A percentile compares a stretch with the other conserved stretches of the same genome.
These are phyloP conservation scores for Cytospora piceicola DNA, from an alignment of 2,329 filamentous ascomycete species.

Conservation along the genomic window DNA sequence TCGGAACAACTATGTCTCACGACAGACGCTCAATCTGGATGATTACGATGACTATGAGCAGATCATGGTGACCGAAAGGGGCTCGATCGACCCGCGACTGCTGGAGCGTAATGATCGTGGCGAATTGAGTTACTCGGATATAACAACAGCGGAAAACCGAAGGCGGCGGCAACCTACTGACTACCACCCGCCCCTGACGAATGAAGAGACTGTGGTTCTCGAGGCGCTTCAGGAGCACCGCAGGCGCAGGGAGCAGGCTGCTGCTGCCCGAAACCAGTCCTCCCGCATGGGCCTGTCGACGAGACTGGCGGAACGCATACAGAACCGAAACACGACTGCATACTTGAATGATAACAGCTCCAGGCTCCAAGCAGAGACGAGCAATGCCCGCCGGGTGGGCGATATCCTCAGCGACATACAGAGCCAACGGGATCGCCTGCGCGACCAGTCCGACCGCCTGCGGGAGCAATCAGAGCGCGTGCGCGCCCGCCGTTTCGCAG, in stretches of 20 bases:
- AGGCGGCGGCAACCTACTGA: slow-evolving; percentile 43
- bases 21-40: slow-evolving; percentile 71
- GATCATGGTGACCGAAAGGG: slow-evolving; percentile 59
- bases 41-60: slow-evolving; percentile 60
- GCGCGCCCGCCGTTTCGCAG: slow-evolving; percentile 17
- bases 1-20: slow-evolving; percentile 66
- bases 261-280: slow-evolving; percentile 22
- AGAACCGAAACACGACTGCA: slow-evolving; percentile 16
- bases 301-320: slow-evolving; percentile 27
- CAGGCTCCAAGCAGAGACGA: slow-evolving; percentile 21
- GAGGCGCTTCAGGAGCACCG: slow-evolving; percentile 60
- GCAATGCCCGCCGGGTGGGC: slow-evolving; percentile 37
- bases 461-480: slow-evolving; percentile 28
- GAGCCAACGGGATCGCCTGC: slow-evolving; percentile 42
- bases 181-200: slow-evolving; percentile 55
- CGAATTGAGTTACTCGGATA: slow-evolving; percentile 37
- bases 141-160: slow-evolving; percentile 38
- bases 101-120: slow-evolving; percentile 52
- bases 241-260: slow-evolving; percentile 51
- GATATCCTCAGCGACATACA: slow-evolving; percentile 45
- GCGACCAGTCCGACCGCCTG: slow-evolving; percentile 37
- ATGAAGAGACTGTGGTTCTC: slow-evolving; percentile 60
- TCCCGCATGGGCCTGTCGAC: slow-evolving; percentile 15
- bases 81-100: slow-evolving; percentile 57
- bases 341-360: slow-evolving; percentile 13